Percentiles rank a stretch among this genome's conserved stretches.
Conservation (phyloP, 257 asterid species). For the Coffea eugenioides region DNA sequence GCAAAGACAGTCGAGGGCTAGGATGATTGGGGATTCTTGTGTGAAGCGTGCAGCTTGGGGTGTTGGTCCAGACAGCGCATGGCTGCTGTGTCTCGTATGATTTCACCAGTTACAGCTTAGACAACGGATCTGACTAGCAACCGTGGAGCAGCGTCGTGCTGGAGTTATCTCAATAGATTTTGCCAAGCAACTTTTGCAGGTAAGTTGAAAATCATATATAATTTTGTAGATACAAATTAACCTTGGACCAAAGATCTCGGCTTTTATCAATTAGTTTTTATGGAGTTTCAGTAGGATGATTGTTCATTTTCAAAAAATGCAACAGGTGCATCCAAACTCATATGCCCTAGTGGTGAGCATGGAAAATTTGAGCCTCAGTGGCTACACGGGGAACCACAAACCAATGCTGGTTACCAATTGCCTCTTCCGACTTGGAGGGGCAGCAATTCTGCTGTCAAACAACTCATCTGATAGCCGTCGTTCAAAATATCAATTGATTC, state of each 20-base stretch:
- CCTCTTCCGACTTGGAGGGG: conserved; percentile 76
- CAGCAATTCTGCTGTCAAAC: conserved; percentile 70
- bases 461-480: conserved; percentile 34
- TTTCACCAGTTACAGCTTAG: too few species aligned
- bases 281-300: neutral
- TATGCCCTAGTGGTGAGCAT: conserved; percentile 70
- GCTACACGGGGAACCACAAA: conserved; percentile 64
- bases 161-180: conserved; percentile 78
- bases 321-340: conserved; percentile 65
- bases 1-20: conserved; percentile 56
- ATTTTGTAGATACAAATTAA: too few species aligned
- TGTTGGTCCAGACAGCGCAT: too few species aligned
- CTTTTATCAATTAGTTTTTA: too few species aligned
- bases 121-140: too few species aligned
- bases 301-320: neutral
- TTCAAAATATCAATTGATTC: conserved; percentile 58
- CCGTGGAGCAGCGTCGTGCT: too few species aligned
- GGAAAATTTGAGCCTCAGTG: conserved; percentile 59
- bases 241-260: too few species aligned
- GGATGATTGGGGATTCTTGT: too few species aligned
- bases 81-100: too few species aligned
- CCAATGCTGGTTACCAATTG: conserved; percentile 68
- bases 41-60: too few species aligned
- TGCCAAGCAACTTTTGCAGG: conserved; percentile 80
- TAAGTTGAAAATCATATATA: neutral